Evolutionary conservation across 768 basidiomycete species (phyloP).

Genomic region (Nidularia pulvinata): DNA sequence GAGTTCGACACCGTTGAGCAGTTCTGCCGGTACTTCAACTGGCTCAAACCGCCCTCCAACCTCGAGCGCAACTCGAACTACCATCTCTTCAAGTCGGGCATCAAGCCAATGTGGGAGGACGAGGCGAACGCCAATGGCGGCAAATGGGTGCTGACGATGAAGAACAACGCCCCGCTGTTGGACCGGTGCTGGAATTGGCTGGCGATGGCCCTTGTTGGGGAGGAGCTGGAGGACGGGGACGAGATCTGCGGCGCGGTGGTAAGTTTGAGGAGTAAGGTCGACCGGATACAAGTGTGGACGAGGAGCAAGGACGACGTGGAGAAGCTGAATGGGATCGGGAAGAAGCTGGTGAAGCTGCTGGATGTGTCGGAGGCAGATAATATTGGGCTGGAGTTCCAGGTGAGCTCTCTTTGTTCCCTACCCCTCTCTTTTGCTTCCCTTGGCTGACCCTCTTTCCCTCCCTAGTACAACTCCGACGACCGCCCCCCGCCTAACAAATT

Average conservation of each 20-base stretch:
- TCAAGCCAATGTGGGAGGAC: slow-evolving; percentile 99
- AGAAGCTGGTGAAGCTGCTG: slow-evolving; percentile 78
- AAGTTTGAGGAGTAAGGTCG: slow-evolving; percentile 82
- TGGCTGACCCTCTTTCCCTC: not conserved
- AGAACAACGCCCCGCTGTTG: slow-evolving; percentile 73
- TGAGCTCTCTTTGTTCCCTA: slow-evolving; percentile 25
- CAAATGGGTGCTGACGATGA: slow-evolving; percentile 96
- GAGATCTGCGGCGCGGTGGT: slow-evolving; percentile 90
- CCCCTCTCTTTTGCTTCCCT: slow-evolving; percentile 11
- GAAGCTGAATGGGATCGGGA: slow-evolving; percentile 81
- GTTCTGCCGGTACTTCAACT: slow-evolving; percentile 92
- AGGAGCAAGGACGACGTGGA: slow-evolving; percentile 85
- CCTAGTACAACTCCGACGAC: slow-evolving; percentile 86
- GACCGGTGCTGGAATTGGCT: slow-evolving; percentile 92
- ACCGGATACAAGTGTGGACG: slow-evolving; percentile 93
- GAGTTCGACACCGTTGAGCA: slow-evolving; percentile 90
- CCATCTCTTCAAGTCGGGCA: slow-evolving; percentile 92
- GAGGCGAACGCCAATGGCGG: slow-evolving; percentile 89
- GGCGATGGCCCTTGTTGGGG: slow-evolving; percentile 89
- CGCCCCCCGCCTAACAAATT: slow-evolving; percentile 82
- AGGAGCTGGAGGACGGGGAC: slow-evolving; percentile 70
- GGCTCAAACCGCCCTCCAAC: slow-evolving; percentile 89
- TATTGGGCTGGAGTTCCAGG: slow-evolving; percentile 91
- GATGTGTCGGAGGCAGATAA: slow-evolving; percentile 84
- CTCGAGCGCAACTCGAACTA: slow-evolving; percentile 93